A percentile compares a stretch with the other conserved stretches of the same genome.
These are phyloP conservation scores for Dionaea muscipula DNA, from an alignment of 179 eudicot genomes.

Conservation along the genomic window DNA sequence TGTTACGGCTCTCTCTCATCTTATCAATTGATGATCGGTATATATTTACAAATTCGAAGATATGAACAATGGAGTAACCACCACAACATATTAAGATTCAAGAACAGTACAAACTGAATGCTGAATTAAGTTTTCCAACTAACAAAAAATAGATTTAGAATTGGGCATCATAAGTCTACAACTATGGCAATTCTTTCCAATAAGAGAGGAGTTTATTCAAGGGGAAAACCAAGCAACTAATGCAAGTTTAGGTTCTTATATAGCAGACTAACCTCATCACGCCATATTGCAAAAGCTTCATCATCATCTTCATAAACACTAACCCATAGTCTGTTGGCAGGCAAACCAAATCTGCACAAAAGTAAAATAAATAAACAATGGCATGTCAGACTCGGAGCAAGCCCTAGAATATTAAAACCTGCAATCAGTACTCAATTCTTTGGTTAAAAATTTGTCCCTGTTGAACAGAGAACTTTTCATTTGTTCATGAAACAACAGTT, in stretches of 20 bases:
- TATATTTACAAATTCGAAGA: no score
- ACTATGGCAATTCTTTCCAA: neutral
- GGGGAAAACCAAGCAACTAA: neutral
- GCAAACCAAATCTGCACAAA: no score
- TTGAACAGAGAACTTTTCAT: neutral
- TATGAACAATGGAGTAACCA: no score
- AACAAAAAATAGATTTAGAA: neutral
- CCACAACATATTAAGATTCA: no score
- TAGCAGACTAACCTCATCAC: conserved; percentile 45
- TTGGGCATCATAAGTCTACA: no score
- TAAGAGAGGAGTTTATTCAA: neutral
- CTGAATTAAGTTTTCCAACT: neutral
- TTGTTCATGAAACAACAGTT: neutral
- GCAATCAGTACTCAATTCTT: no score
- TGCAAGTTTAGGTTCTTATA: neutral
- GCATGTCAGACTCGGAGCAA: no score
- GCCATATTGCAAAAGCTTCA: conserved; percentile 85
- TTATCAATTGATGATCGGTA: no score
- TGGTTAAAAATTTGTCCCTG: no score
- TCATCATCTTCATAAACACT: conserved; percentile 89
- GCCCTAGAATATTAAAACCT: neutral
- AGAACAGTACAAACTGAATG: neutral
- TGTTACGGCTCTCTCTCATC: no score
- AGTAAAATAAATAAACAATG: no score
- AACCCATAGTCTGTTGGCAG: conserved; percentile 66